Evolutionary conservation across 768 basidiomycete genomes (phyloP).

Genomic region (Serendipita sp.): DNA sequence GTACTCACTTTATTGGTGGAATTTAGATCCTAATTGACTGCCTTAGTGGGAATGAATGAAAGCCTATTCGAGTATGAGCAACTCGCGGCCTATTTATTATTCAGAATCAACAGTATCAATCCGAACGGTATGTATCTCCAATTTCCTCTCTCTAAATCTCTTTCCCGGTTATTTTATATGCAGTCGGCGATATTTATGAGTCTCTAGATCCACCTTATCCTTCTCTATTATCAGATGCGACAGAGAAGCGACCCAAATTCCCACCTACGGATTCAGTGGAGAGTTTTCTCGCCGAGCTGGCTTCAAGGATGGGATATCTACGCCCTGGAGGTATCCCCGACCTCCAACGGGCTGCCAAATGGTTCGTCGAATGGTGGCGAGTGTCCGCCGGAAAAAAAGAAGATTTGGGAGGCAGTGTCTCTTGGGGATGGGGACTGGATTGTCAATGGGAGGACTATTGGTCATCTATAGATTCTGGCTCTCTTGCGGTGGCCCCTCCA

Average conservation of each 20-base stretch:
- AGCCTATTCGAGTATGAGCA: conserved; percentile 74
- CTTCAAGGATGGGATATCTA: conserved; percentile 65
- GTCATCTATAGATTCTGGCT: too few species aligned
- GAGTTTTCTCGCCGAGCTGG: conserved; percentile 54
- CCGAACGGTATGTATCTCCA: conserved; percentile 38
- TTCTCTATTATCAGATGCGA: conserved; percentile 30
- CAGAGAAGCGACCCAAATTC: conserved; percentile 21
- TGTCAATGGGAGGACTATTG: conserved; percentile 2
- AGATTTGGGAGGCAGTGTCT: background rate
- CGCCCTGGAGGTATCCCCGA: conserved; percentile 61
- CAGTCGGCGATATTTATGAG: conserved; percentile 8
- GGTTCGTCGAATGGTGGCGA: conserved; percentile 83
- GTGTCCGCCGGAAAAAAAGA: background rate
- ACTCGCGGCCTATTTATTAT: conserved; percentile 73
- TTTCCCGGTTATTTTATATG: conserved; percentile 8
- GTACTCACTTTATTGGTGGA: conserved; percentile 18
- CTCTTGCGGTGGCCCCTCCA: too few species aligned
- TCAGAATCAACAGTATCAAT: conserved; percentile 65
- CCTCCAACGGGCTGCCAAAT: conserved; percentile 51
- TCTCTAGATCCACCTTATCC: conserved; percentile 32
- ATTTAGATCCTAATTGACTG: background rate
- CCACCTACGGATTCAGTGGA: conserved; percentile 44
- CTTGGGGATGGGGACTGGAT: conserved; percentile 2
- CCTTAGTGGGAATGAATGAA: conserved; percentile 82
- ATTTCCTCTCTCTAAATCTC: background rate